These are phyloP conservation scores for Aspergillus neotritici DNA, from an alignment of 2,329 filamentous ascomycete genomes.

Conservation along the genomic window DNA sequence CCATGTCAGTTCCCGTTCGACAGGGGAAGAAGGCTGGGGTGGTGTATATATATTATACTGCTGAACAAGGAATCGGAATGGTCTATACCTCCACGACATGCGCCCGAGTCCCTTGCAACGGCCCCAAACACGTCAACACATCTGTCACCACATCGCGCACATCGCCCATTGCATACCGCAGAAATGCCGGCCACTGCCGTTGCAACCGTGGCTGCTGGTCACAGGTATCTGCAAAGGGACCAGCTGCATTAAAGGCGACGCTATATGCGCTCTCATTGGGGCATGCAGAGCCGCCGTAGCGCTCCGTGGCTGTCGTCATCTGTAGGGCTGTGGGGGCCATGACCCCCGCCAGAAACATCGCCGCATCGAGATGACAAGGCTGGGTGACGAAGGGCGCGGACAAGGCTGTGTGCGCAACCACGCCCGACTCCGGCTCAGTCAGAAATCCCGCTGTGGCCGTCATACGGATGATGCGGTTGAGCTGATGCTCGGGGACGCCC, in stretches of 20 bases:
- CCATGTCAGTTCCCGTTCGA: too few species aligned
- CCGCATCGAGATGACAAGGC: conserved; percentile 32
- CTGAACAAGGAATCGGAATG: too few species aligned
- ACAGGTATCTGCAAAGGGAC: conserved; percentile 3
- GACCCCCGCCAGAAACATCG: conserved; percentile 36
- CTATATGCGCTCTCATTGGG: conserved; percentile 3
- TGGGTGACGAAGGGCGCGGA: conserved; percentile 36
- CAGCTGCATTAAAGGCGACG: too few species aligned
- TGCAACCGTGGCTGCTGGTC: conserved; percentile 7
- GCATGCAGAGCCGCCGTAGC: neutral
- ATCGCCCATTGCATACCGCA: conserved; percentile 6
- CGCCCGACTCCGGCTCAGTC: conserved; percentile 24
- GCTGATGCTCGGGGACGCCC: conserved; percentile 34
- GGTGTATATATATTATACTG: too few species aligned
- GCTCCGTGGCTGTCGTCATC: conserved; percentile 28
- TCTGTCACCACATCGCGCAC: conserved; percentile 3
- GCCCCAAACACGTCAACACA: conserved; percentile 4
- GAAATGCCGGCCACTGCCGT: conserved; percentile 8
- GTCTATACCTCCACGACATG: conserved; percentile 6
- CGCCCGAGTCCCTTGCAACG: conserved; percentile 1
- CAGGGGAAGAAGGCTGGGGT: too few species aligned
- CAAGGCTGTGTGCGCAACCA: conserved; percentile 36
- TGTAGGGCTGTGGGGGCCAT: conserved; percentile 33
- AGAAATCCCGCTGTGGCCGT: conserved; percentile 34
- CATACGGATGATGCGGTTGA: conserved; percentile 34